Conservation (phyloP, 164 flowering plant species). For the Macadamia integrifolia region DNA sequence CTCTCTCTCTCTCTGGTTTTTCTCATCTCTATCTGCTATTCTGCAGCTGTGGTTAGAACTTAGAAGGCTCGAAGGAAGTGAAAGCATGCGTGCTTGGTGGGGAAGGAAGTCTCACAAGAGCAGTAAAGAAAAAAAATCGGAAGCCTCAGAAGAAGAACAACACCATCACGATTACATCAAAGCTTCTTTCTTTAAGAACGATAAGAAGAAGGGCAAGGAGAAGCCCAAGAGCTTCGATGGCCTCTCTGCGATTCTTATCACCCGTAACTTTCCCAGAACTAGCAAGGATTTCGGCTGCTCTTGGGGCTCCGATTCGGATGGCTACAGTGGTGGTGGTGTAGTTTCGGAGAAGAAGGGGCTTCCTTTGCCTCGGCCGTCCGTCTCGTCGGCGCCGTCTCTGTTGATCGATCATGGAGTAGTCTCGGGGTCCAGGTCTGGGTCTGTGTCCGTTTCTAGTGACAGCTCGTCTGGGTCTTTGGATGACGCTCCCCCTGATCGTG, state of each 20-base stretch:
- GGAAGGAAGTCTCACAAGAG: constrained; percentile 36
- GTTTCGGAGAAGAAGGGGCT: constrained; percentile 32
- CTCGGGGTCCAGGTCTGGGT: constrained; percentile 33
- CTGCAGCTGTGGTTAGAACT: background rate
- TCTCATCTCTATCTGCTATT: background rate
- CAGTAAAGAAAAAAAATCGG: constrained; percentile 23
- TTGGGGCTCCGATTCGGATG: constrained; percentile 40
- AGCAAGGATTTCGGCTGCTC: constrained; percentile 35
- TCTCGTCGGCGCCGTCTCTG: constrained; percentile 18
- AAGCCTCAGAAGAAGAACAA: background rate
- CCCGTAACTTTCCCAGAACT: constrained; percentile 30
- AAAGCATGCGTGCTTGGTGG: constrained; percentile 64
- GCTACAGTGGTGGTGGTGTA: constrained; percentile 24
- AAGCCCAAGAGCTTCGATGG: constrained; percentile 45
- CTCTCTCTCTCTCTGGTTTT: background rate
- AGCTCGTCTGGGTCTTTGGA: constrained; percentile 86
- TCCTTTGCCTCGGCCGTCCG: constrained; percentile 68
- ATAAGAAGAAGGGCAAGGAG: constrained; percentile 13
- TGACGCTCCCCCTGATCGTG: constrained; percentile 35
- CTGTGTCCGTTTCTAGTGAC: constrained; percentile 59
- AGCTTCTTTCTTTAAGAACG: constrained; percentile 11
- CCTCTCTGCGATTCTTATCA: background rate
- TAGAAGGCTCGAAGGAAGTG: background rate
- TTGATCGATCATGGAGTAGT: constrained; percentile 28
- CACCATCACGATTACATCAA: background rate